Percentiles rank a stretch among this genome's conserved stretches.
Evolutionary conservation across 768 basidiomycete genomes (phyloP).

Genomic region (Mycena amicta): DNA sequence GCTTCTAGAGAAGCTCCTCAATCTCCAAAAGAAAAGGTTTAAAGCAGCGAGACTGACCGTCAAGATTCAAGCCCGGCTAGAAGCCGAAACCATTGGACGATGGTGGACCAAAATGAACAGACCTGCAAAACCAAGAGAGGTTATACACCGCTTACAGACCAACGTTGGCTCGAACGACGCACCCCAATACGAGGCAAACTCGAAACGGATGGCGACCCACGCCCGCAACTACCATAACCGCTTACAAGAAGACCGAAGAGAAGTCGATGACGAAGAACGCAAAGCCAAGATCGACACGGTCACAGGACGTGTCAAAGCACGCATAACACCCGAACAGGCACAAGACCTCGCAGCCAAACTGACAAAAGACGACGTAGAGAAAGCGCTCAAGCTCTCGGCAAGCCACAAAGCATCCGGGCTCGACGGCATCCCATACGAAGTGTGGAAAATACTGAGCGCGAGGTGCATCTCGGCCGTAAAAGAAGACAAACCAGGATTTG

Average conservation of each 20-base stretch:
- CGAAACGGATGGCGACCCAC: not conserved
- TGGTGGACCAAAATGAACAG: not conserved
- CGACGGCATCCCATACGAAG: not conserved
- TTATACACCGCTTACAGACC: not conserved
- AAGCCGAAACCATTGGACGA: not conserved
- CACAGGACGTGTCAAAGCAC: not conserved
- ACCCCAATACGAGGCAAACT: not conserved
- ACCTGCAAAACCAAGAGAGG: not conserved
- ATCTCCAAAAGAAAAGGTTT: too few species aligned
- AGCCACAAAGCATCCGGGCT: not conserved
- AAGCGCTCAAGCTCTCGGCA: not conserved
- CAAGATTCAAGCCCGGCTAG: not conserved
- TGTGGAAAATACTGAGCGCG: not conserved
- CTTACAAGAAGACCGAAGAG: not conserved
- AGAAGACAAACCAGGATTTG: not conserved
- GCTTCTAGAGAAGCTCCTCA: too few species aligned
- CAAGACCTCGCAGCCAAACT: not conserved
- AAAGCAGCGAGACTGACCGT: too few species aligned
- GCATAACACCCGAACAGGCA: not conserved
- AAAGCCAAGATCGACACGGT: not conserved
- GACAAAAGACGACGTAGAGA: not conserved
- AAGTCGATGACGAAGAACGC: not conserved
- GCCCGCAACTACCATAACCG: not conserved
- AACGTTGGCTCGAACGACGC: not conserved
- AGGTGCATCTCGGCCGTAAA: not conserved